These are phyloP conservation scores for Blastomyces parvus DNA, from an alignment of 2,329 filamentous ascomycete genomes.

Conservation along the genomic window DNA sequence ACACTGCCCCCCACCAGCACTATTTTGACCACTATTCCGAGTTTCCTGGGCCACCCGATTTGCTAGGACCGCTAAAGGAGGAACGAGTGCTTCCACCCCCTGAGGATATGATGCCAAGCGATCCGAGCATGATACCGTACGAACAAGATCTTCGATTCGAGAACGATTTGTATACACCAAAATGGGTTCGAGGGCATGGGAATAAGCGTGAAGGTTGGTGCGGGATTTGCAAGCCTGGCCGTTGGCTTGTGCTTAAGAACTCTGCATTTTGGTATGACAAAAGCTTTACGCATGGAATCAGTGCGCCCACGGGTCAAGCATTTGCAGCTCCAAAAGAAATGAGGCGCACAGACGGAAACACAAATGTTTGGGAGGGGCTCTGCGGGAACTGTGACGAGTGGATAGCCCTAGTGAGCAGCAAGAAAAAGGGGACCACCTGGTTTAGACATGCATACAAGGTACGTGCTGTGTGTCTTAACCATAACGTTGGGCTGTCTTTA, in stretches of 20 bases:
- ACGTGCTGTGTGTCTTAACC: slow-evolving; percentile 20
- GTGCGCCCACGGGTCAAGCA: slow-evolving; percentile 65
- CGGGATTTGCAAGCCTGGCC: slow-evolving; percentile 73
- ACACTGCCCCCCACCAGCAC: slow-evolving; percentile 57
- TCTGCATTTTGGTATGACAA: slow-evolving; percentile 92
- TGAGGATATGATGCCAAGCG: slow-evolving; percentile 70
- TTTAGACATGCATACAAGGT: slow-evolving; percentile 85
- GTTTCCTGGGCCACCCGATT: slow-evolving; percentile 63
- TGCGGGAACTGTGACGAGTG: slow-evolving; percentile 29
- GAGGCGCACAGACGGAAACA: slow-evolving; percentile 66
- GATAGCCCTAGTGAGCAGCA: slow-evolving; percentile 50
- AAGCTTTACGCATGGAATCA: slow-evolving; percentile 79
- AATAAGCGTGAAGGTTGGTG: slow-evolving; percentile 88
- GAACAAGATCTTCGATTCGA: slow-evolving; percentile 72
- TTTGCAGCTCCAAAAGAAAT: slow-evolving; percentile 71
- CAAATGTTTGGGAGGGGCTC: slow-evolving; percentile 41
- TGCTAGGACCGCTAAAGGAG: slow-evolving; percentile 65
- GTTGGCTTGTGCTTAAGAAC: slow-evolving; percentile 83
- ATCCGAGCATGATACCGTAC: slow-evolving; percentile 65
- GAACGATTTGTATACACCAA: slow-evolving; percentile 72
- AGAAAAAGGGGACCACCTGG: slow-evolving; percentile 90
- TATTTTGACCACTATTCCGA: slow-evolving; percentile 55
- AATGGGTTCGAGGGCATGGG: slow-evolving; percentile 74
- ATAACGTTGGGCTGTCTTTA: background rate
- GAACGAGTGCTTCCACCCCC: slow-evolving; percentile 64